phyloP scores from a whole-genome alignment of 1,139 yeast genomes.

The Hemisphaericaspora xylanilytica region DNA sequence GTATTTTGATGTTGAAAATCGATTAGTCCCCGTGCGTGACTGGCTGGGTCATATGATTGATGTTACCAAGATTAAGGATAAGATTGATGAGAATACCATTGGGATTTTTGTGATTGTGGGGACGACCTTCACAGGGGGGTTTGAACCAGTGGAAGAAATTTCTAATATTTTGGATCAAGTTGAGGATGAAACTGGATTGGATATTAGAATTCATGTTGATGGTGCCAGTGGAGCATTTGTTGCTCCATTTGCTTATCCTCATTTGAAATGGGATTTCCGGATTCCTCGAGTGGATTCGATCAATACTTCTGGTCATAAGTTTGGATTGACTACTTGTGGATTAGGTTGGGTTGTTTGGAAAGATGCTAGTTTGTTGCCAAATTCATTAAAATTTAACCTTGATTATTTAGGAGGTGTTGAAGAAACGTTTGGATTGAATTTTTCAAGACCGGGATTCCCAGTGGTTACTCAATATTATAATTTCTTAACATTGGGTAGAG shows the following conservation, averaged over 20 bases:
- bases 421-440: conserved; percentile 81
- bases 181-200: conserved; percentile 64
- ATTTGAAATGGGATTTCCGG: conserved; percentile 79
- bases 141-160: conserved; percentile 71
- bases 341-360: conserved; percentile 92
- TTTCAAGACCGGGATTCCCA: conserved; percentile 91
- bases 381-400: conserved; percentile 69
- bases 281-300: conserved; percentile 76
- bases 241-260: conserved; percentile 80
- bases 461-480: conserved; percentile 86
- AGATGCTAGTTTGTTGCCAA: conserved; percentile 61
- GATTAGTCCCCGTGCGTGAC: conserved; percentile 64
- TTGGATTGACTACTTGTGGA: conserved; percentile 87
- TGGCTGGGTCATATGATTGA: conserved; percentile 67
- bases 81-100: conserved; percentile 86
- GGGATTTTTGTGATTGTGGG: conserved; percentile 89
- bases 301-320: conserved; percentile 93
- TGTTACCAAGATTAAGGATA: conserved; percentile 52
- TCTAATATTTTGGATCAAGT: conserved; percentile 61
- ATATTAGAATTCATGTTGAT: conserved; percentile 84
- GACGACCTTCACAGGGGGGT: conserved; percentile 90
- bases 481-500: conserved; percentile 64
- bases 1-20: conserved; percentile 89
- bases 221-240: conserved; percentile 92
- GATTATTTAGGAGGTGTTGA: conserved; percentile 88